phyloP scores from a whole-genome alignment of 352 stramenopile genomes.

The Globisporangium nodosum region DNA sequence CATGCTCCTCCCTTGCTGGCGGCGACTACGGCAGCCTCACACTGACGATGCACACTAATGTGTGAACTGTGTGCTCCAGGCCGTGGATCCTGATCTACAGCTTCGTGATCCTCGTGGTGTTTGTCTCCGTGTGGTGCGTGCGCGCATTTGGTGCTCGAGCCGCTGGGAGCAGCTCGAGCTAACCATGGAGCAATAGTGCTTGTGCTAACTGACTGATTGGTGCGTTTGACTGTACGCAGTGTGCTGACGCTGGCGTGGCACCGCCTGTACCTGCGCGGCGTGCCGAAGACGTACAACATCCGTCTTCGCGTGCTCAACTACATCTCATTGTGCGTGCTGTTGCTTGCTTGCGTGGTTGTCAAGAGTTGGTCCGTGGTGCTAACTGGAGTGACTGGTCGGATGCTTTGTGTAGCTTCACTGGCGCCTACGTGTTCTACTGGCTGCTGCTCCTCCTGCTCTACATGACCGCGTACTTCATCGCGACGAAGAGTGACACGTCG shows the following conservation, averaged over 20 bases:
- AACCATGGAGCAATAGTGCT: background rate
- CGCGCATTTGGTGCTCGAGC: background rate
- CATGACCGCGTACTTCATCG: constrained; percentile 89
- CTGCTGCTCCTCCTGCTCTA: constrained; percentile 80
- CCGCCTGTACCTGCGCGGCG: constrained; percentile 72
- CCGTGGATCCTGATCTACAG: constrained; percentile 86
- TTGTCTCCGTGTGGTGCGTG: constrained; percentile 73
- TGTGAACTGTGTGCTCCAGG: constrained; percentile 16
- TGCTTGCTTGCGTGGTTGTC: background rate
- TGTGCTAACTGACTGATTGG: background rate
- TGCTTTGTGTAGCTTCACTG: constrained; percentile 52
- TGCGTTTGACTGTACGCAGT: constrained; percentile 14
- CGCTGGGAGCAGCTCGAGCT: background rate
- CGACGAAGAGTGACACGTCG: constrained; percentile 56
- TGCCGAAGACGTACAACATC: constrained; percentile 88
- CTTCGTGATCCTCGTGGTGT: constrained; percentile 80
- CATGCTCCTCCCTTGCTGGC: background rate
- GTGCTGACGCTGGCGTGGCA: constrained; percentile 82
- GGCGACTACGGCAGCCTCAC: background rate
- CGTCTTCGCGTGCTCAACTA: constrained; percentile 87
- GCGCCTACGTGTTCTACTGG: constrained; percentile 88
- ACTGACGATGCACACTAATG: background rate
- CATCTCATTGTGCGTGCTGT: constrained; percentile 69
- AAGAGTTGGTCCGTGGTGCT: background rate
- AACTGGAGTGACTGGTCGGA: background rate